phyloP scores from a whole-genome alignment of 352 stramenopile species.

The Elongisporangium senticosum region DNA sequence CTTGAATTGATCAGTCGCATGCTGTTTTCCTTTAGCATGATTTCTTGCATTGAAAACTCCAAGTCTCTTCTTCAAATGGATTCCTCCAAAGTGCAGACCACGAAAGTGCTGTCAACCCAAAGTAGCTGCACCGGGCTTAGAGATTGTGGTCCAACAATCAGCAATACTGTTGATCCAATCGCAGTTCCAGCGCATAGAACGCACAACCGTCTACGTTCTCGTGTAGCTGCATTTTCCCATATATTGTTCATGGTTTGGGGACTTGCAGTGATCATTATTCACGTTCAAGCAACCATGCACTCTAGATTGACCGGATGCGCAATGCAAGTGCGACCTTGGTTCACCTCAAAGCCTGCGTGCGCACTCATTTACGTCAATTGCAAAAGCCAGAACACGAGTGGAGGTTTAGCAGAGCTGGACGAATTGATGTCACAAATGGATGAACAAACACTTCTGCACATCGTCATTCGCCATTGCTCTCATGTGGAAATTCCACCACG shows the following conservation, averaged over 20 bases:
- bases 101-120: too few relatives aligned
- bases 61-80: too few relatives aligned
- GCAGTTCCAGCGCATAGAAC: too few relatives aligned
- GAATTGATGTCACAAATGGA: slow-evolving; percentile 18
- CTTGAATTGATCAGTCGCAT: slow-evolving; percentile 16
- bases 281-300: slow-evolving; percentile 10
- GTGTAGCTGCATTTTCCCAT: too few relatives aligned
- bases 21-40: slow-evolving; percentile 24
- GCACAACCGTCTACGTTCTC: too few relatives aligned
- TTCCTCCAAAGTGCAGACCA: too few relatives aligned
- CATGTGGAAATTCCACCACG: slow-evolving; percentile 19
- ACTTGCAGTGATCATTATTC: slow-evolving; percentile 1
- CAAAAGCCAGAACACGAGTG: slow-evolving; percentile 6
- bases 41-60: slow-evolving; percentile 20
- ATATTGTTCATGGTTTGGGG: too few relatives aligned
- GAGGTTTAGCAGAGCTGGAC: slow-evolving; percentile 8
- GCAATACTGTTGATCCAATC: too few relatives aligned
- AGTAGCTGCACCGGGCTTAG: too few relatives aligned
- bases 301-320: slow-evolving; percentile 6
- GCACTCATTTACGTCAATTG: slow-evolving; percentile 22
- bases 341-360: slow-evolving; percentile 14
- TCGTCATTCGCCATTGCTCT: slow-evolving; percentile 22
- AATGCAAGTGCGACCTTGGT: slow-evolving; percentile 26
- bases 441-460: slow-evolving; percentile 7
- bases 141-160: too few relatives aligned